These are phyloP conservation scores for Pisolithus thermaeus DNA, from an alignment of 1,284 basidiomycete genomes.

Conservation along the genomic window DNA sequence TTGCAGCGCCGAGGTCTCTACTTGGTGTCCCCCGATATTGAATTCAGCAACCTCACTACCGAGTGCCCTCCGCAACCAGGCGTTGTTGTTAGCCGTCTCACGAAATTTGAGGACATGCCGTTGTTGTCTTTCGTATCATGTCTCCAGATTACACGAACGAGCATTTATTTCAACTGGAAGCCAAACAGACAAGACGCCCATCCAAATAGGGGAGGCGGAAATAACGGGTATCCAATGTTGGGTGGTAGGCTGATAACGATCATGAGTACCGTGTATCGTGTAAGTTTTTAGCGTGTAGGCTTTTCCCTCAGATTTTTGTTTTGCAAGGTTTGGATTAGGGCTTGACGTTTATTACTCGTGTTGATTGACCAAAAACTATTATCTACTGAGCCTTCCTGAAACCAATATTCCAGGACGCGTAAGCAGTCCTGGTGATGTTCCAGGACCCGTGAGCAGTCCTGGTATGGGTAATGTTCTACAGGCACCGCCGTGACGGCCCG, in stretches of 20 bases:
- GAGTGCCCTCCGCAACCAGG: constrained; percentile 16
- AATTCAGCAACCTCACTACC: constrained; percentile 13
- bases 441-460: too few relatives aligned
- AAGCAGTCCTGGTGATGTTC: too few relatives aligned
- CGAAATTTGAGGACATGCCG: constrained; percentile 33
- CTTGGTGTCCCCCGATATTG: constrained; percentile 30
- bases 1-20: constrained; percentile 45
- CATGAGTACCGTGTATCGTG: background rate
- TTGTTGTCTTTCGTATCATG: constrained; percentile 40
- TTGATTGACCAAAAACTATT: too few relatives aligned
- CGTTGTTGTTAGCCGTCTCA: constrained; percentile 31
- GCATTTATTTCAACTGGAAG: constrained; percentile 47
- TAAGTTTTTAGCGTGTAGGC: background rate
- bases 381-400: too few relatives aligned
- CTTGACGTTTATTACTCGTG: too few relatives aligned
- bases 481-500: too few relatives aligned
- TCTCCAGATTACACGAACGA: constrained; percentile 52
- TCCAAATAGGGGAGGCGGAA: background rate
- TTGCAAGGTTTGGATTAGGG: too few relatives aligned
- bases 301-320: background rate
- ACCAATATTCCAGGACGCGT: too few relatives aligned
- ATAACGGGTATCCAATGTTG: background rate
- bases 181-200: constrained; percentile 3
- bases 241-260: background rate
- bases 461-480: too few relatives aligned